Base-by-base conservation (phyloP, 305 asterid species). In the Fraxinus paxiana region DNA sequence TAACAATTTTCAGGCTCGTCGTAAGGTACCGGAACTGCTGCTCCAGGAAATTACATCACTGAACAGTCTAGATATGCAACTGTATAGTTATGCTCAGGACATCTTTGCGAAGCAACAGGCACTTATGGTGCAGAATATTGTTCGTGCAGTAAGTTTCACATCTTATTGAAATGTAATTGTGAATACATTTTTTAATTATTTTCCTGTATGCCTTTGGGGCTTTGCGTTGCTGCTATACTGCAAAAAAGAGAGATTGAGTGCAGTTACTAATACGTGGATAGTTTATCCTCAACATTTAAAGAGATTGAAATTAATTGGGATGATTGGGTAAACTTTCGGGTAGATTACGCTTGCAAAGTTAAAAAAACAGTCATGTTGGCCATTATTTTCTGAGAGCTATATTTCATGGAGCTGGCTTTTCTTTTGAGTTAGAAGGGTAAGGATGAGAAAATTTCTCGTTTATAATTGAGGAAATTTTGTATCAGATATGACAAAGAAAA, bases 31-130 rank as follows among this genome's bases (percentile, higher is more conserved):
- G 5, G 90, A 87, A 56, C 87, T 8, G 65, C 88, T 92, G 61
- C 86, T 92, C 77, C 90, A 86, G 83, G 97, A 96, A 85, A 92
- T 96, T 33, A 81, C 83, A 73, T 88, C 88, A 77, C 91, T 95
- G 26, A 95, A 94, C 84, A 87, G 83, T 87, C 90, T 95, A 22
- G 99, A 95, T 34, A 74, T 90, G 77, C 92, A 94, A 86, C 93
- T 94, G 76, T 94, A 94, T 79, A 87, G 85, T 75, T 95, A 95
- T 81, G 98, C 95, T 80, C 91, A 85, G 75, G 80, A 75, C 77
- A 88, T 95, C 79, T 95, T 95, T 83, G 81, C 74, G 56, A 89
- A 86, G 90, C 97, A 94, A 83, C 90, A 88, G 78, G 77, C 73
- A 77, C 92, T 26, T 82, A 79, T 85, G 88, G 79, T 78, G 72